phyloP scores from a whole-genome alignment of 306 rosid species.

The Hylodesmum podocarpum region DNA sequence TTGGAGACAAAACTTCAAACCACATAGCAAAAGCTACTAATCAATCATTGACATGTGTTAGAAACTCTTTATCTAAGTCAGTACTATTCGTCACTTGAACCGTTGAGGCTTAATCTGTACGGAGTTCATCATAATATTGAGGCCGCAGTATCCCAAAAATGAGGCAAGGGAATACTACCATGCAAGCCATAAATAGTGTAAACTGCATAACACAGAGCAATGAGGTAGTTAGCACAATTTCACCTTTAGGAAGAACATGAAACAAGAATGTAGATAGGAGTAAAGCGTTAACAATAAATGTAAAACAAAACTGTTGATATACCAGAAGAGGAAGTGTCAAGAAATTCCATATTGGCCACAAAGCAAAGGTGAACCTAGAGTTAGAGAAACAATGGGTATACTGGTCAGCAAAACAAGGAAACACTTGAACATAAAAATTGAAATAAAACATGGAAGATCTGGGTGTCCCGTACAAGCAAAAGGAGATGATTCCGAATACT shows the following conservation, averaged over 20 bases:
- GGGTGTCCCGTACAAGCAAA: conserved; percentile 73
- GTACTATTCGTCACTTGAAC: conserved; percentile 52
- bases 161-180: conserved; percentile 82
- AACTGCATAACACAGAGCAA: conserved; percentile 65
- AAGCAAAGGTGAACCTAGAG: conserved; percentile 77
- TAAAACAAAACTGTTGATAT: conserved; percentile 30
- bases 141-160: conserved; percentile 70
- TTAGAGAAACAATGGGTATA: conserved; percentile 38
- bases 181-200: conserved; percentile 94
- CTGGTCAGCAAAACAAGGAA: conserved; percentile 35
- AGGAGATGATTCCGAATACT: conserved; percentile 74
- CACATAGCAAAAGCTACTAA: conserved; percentile 35
- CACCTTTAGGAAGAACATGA: neutral
- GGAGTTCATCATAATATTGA: conserved; percentile 61
- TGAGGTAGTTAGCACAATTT: conserved; percentile 29
- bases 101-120: conserved; percentile 69
- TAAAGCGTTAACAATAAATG: neutral
- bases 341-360: conserved; percentile 98
- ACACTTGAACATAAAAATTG: neutral
- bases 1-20: conserved; percentile 47
- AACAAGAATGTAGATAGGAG: conserved; percentile 6
- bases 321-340: conserved; percentile 97
- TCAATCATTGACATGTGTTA: conserved; percentile 40
- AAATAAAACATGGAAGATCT: neutral
- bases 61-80: conserved; percentile 60